A percentile compares a stretch with the other conserved stretches of the same genome.
These are phyloP conservation scores for Fragaria iinumae DNA, from an alignment of 306 rosid genomes.

Conservation along the genomic window DNA sequence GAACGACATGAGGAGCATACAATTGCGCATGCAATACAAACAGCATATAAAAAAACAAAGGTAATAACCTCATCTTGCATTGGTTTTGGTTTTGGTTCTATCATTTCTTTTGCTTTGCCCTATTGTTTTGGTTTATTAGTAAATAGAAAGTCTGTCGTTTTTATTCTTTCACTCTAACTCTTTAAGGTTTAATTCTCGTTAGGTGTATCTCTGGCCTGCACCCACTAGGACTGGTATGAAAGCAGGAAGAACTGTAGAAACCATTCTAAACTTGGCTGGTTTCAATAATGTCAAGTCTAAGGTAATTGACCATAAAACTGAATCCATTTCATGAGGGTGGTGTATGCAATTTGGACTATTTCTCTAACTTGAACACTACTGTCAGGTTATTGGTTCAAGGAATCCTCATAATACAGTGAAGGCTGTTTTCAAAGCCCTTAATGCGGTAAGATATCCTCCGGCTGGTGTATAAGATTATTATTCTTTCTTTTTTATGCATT, in stretches of 20 bases:
- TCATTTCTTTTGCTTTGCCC: not conserved
- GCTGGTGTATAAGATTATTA: not conserved
- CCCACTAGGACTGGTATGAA: constrained; percentile 74
- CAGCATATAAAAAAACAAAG: constrained; percentile 72
- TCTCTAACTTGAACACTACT: constrained; percentile 24
- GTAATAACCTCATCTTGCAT: constrained; percentile 30
- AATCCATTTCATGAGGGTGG: constrained; percentile 18
- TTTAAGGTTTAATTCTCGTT: constrained; percentile 8
- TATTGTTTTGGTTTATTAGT: not conserved
- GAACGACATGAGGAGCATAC: constrained; percentile 92
- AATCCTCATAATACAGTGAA: constrained; percentile 87
- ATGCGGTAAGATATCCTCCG: constrained; percentile 53
- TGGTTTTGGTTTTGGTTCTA: not conserved
- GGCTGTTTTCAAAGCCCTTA: constrained; percentile 88
- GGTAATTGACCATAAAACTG: constrained; percentile 46
- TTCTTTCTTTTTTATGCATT: not conserved
- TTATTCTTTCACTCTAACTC: constrained; percentile 3
- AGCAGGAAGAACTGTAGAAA: constrained; percentile 84
- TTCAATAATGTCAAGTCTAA: constrained; percentile 88
- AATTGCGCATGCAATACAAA: constrained; percentile 94
- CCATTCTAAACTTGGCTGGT: constrained; percentile 78
- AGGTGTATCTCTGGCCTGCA: constrained; percentile 99
- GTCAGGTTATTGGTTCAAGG: constrained; percentile 82
- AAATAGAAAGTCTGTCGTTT: not conserved
- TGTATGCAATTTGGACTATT: constrained; percentile 13